Conservation (phyloP, 768 basidiomycete species). For the Galerina sulciceps region DNA sequence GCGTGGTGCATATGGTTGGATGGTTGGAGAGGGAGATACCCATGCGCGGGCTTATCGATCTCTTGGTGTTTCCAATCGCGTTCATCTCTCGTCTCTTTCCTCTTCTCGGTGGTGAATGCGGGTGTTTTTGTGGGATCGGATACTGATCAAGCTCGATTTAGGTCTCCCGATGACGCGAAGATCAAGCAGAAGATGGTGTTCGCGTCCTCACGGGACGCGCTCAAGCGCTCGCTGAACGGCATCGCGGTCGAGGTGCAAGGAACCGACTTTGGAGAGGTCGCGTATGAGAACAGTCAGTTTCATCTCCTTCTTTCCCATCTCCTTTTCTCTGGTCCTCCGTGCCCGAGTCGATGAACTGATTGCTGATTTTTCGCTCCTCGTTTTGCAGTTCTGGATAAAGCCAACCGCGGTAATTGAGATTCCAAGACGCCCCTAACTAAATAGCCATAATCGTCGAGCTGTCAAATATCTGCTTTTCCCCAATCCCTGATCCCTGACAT, state of each 20-base stretch:
- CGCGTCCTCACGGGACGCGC: conserved; percentile 84
- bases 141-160: conserved; percentile 43
- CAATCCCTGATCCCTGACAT: no score
- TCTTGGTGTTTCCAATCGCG: not conserved
- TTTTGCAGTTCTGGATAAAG: no score
- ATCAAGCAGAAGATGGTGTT: conserved; percentile 94
- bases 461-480: no score
- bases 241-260: conserved; percentile 85
- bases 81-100: not conserved
- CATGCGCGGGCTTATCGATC: conserved; percentile 9
- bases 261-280: conserved; percentile 77
- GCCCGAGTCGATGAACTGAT: no score
- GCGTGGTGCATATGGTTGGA: no score
- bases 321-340: no score
- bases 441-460: no score
- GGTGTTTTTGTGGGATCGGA: not conserved
- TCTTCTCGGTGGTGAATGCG: not conserved
- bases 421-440: no score
- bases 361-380: no score
- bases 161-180: conserved; percentile 86
- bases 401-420: no score
- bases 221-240: conserved; percentile 76
- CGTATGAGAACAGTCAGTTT: conserved; percentile 66
- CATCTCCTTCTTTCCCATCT: no score
- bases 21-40: no score